These are phyloP conservation scores for Yamadazyma philogaea DNA, from an alignment of 805 yeast species.

Conservation along the genomic window DNA sequence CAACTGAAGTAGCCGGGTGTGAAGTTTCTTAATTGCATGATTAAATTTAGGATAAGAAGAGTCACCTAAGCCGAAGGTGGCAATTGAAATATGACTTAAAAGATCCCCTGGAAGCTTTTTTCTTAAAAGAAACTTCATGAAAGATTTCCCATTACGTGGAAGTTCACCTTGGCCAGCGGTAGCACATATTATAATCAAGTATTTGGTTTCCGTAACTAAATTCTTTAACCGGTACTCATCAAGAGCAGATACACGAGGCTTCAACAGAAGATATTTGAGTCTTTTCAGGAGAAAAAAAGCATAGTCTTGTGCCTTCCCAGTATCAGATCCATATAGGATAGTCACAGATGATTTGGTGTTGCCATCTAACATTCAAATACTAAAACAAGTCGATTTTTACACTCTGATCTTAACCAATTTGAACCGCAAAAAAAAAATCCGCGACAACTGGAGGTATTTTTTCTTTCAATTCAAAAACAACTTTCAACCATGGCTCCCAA, in stretches of 20 bases:
- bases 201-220: constrained; percentile 45
- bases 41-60: constrained; percentile 87
- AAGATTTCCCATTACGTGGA: constrained; percentile 69
- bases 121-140: constrained; percentile 73
- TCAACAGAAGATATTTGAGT: constrained; percentile 52
- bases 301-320: constrained; percentile 86
- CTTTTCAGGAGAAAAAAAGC: constrained; percentile 61
- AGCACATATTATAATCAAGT: constrained; percentile 63
- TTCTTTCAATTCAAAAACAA: neutral
- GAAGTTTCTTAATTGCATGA: constrained; percentile 81
- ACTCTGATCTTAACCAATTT: neutral
- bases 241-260: constrained; percentile 48
- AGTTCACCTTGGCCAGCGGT: constrained; percentile 96
- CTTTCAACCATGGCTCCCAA: constrained; percentile 22
- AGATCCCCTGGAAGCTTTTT: constrained; percentile 59
- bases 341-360: constrained; percentile 32
- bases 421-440: neutral
- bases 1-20: constrained; percentile 70
- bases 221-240: constrained; percentile 59
- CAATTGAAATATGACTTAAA: constrained; percentile 57
- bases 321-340: constrained; percentile 85
- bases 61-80: constrained; percentile 91
- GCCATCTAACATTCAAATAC: neutral
- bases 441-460: neutral
- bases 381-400: neutral